These are phyloP conservation scores for Hygrocybe coccinea DNA, from an alignment of 768 basidiomycete genomes.

Conservation along the genomic window DNA sequence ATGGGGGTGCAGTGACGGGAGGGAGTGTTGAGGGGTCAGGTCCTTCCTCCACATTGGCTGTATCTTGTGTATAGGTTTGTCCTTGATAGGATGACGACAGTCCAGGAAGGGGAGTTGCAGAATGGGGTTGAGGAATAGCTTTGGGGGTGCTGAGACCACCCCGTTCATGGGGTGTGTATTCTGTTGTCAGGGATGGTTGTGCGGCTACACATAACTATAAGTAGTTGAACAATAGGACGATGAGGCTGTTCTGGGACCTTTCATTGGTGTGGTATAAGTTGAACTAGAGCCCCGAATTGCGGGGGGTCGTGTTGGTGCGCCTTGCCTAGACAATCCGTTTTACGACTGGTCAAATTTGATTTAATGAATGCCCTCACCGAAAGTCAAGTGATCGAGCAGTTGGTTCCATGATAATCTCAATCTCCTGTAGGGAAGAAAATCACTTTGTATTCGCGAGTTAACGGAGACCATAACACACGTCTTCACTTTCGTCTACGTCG, in stretches of 20 bases:
- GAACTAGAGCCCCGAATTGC: slow-evolving; percentile 28
- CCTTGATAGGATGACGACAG: slow-evolving; percentile 12
- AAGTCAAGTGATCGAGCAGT: slow-evolving; percentile 69
- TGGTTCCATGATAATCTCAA: slow-evolving; percentile 90
- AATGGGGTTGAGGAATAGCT: slow-evolving; percentile 13
- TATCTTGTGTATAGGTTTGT: slow-evolving; percentile 20
- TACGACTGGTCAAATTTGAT: background rate
- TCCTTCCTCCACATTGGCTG: slow-evolving; percentile 41
- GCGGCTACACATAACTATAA: slow-evolving; percentile 28
- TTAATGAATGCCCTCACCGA: slow-evolving; percentile 40
- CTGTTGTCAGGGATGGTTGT: slow-evolving; percentile 67
- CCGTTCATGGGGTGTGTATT: slow-evolving; percentile 73
- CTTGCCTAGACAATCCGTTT: slow-evolving; percentile 28
- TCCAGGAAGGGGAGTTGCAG: slow-evolving; percentile 12
- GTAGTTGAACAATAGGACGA: background rate
- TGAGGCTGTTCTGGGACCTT: slow-evolving; percentile 22
- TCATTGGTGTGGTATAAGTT: slow-evolving; percentile 24
- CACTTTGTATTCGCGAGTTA: slow-evolving; percentile 1
- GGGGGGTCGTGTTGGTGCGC: slow-evolving; percentile 28
- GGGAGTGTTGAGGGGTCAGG: slow-evolving; percentile 64
- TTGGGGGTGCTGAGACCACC: slow-evolving; percentile 38
- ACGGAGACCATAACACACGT: slow-evolving; percentile 19
- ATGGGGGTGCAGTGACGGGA: slow-evolving; percentile 63
- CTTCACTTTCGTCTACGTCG: slow-evolving; percentile 46
- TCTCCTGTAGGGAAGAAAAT: slow-evolving; percentile 45